Conservation (phyloP, 2,329 filamentous ascomycete species). For the Sporothrix globosa region DNA sequence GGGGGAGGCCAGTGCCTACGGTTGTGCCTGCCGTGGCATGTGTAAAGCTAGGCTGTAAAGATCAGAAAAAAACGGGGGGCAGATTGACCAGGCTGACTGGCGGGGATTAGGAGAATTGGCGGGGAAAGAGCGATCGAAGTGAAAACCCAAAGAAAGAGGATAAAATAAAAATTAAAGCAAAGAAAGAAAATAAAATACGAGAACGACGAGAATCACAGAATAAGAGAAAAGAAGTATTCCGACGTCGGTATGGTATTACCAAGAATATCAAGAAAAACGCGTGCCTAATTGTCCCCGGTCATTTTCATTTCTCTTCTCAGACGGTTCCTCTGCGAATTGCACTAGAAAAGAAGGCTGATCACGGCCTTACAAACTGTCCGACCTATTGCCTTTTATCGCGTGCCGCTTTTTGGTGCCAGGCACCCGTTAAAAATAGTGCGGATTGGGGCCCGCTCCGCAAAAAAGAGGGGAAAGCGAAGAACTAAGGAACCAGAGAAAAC, state of each 20-base stretch:
- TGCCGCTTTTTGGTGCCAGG: slow-evolving; percentile 23
- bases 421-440: slow-evolving; percentile 23
- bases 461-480: not conserved
- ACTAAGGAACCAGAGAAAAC: not conserved
- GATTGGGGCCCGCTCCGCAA: slow-evolving; percentile 1
- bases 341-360: not conserved
- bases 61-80: slow-evolving; percentile 15
- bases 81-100: slow-evolving; percentile 29
- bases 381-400: not conserved
- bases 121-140: not conserved
- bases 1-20: slow-evolving; percentile 3
- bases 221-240: not conserved
- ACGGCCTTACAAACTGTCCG: not conserved
- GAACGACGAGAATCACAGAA: not conserved
- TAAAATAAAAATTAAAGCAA: not conserved
- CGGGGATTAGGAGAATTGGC: slow-evolving; percentile 15
- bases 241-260: not conserved
- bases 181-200: too few relatives aligned
- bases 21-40: slow-evolving; percentile 19
- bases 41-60: slow-evolving; percentile 8
- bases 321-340: not conserved
- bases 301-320: not conserved
- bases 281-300: slow-evolving; percentile 11
- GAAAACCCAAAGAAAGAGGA: slow-evolving; percentile 1
- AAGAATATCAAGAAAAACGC: not conserved